These are phyloP conservation scores for Alternaria conjuncta DNA, from an alignment of 2,329 filamentous ascomycete species.

Conservation along the genomic window DNA sequence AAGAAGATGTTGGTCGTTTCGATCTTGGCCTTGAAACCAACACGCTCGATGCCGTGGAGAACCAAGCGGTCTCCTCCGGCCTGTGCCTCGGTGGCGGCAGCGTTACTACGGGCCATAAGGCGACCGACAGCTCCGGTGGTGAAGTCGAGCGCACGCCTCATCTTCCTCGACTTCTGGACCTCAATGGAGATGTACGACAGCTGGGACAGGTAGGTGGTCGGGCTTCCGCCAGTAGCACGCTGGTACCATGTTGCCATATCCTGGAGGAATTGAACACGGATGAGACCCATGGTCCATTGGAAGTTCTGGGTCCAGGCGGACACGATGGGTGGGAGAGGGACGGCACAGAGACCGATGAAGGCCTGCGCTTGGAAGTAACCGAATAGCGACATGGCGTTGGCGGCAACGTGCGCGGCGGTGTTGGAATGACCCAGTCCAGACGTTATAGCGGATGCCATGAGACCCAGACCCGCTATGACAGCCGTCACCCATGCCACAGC, in stretches of 20 bases:
- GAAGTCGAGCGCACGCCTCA: conserved; percentile 38
- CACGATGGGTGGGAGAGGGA: conserved; percentile 85
- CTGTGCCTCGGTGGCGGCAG: conserved; percentile 48
- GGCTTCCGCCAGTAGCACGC: conserved; percentile 85
- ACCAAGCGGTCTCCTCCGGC: conserved; percentile 49
- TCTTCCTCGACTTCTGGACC: conserved; percentile 76
- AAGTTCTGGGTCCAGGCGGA: conserved; percentile 96
- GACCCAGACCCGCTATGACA: conserved; percentile 81
- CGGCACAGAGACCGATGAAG: conserved; percentile 83
- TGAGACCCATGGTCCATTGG: conserved; percentile 97
- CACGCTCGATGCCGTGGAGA: conserved; percentile 85
- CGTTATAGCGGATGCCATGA: conserved; percentile 84
- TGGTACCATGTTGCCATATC: conserved; percentile 94
- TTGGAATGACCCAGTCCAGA: conserved; percentile 92
- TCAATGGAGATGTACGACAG: conserved; percentile 80
- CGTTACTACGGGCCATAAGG: conserved; percentile 55
- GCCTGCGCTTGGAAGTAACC: conserved; percentile 94
- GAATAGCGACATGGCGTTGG: conserved; percentile 92
- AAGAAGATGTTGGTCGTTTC: conserved; percentile 93
- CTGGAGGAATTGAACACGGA: conserved; percentile 86
- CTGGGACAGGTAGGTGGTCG: conserved; percentile 77
- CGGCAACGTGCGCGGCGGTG: conserved; percentile 90
- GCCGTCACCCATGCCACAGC: conserved; percentile 91
- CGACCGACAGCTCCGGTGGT: conserved; percentile 34
- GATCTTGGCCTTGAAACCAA: conserved; percentile 83